A percentile compares a stretch with the other conserved stretches of the same genome.
Conservation (phyloP, 2,329 filamentous ascomycete genomes). For the Epichloe uncinata region DNA sequence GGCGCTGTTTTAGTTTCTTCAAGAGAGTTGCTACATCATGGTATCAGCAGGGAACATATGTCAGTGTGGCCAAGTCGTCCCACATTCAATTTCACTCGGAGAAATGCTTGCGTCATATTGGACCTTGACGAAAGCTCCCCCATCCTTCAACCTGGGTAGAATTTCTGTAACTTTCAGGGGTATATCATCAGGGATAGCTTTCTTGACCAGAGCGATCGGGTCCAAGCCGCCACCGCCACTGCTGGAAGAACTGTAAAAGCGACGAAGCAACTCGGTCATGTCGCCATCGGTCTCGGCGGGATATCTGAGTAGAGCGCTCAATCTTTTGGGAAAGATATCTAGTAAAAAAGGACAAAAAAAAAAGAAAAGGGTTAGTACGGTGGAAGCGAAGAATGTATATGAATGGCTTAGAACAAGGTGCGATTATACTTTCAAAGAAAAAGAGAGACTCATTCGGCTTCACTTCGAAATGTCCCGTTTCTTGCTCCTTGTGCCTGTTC, state of each 20-base stretch:
- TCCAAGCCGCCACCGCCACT: conserved; percentile 35
- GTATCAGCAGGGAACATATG: not conserved
- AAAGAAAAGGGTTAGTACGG: too few species aligned
- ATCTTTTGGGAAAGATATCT: conserved; percentile 76
- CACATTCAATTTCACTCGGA: conserved; percentile 30
- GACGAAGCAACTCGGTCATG: conserved; percentile 34
- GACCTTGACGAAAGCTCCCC: conserved; percentile 92
- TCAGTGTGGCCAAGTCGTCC: not conserved
- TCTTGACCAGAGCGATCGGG: conserved; percentile 40
- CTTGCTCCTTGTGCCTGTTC: conserved; percentile 38
- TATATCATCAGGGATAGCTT: conserved; percentile 48
- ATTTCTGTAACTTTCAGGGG: conserved; percentile 66
- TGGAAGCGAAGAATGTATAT: too few species aligned
- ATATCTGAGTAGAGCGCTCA: conserved; percentile 36
- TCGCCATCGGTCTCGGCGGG: conserved; percentile 37
- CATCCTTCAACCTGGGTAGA: conserved; percentile 75
- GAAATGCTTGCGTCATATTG: conserved; percentile 31
- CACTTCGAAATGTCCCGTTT: conserved; percentile 70
- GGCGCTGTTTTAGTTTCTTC: conserved; percentile 51
- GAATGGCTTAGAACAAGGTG: not conserved
- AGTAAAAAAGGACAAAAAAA: not conserved
- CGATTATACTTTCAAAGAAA: conserved; percentile 69
- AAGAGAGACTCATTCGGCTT: conserved; percentile 66
- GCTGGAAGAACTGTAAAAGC: conserved; percentile 37
- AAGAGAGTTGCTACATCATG: conserved; percentile 35